phyloP scores from a whole-genome alignment of 345 rosid genomes.

The Camelina sativa region DNA sequence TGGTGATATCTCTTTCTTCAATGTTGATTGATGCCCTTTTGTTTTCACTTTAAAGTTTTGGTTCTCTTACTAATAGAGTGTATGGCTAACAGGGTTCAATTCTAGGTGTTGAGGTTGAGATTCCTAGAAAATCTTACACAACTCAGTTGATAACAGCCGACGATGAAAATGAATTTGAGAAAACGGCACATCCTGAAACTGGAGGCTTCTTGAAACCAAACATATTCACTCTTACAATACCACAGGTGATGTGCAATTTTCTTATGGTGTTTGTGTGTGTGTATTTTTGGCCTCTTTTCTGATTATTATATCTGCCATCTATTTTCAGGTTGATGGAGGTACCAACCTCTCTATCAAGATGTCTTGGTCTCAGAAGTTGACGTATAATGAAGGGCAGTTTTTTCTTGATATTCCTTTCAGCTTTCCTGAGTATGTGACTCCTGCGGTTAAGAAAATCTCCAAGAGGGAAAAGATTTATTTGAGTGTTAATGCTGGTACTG shows the following conservation, averaged over 20 bases:
- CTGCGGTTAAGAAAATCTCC: slow-evolving; percentile 73
- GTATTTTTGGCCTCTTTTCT: not conserved
- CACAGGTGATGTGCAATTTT: slow-evolving; percentile 54
- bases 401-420: slow-evolving; percentile 69
- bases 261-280: not conserved
- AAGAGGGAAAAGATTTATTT: slow-evolving; percentile 77
- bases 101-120: slow-evolving; percentile 92
- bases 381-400: slow-evolving; percentile 60
- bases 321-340: slow-evolving; percentile 85
- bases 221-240: slow-evolving; percentile 75
- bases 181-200: slow-evolving; percentile 48
- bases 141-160: slow-evolving; percentile 55
- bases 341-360: slow-evolving; percentile 67
- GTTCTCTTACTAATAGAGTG: slow-evolving; percentile 49
- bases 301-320: not conserved
- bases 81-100: slow-evolving; percentile 96
- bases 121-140: slow-evolving; percentile 61
- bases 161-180: slow-evolving; percentile 53
- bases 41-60: not conserved
- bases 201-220: slow-evolving; percentile 73
- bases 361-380: slow-evolving; percentile 79
- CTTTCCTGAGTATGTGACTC: slow-evolving; percentile 85
- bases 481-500: slow-evolving; percentile 69
- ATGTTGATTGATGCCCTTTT: no score
- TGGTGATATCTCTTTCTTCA: no score